A percentile compares a stretch with the other conserved stretches of the same genome.
phyloP scores from a whole-genome alignment of 345 rosid genomes.

The Toxicodendron radicans region DNA sequence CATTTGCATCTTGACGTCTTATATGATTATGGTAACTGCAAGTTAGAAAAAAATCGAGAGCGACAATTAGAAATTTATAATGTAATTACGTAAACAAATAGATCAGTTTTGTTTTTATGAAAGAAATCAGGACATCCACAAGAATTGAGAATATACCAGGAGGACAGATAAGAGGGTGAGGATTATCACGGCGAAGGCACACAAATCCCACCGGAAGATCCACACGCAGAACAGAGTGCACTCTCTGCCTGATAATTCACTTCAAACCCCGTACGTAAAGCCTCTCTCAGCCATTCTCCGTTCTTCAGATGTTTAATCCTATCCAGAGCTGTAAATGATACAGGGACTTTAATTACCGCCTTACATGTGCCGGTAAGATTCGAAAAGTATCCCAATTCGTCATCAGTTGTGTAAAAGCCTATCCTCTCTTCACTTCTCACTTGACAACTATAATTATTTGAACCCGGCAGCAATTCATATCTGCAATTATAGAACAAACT shows the following conservation, averaged over 20 bases:
- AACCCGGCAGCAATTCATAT: too few relatives aligned
- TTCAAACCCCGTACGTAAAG: slow-evolving; percentile 30
- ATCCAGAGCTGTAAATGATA: background rate
- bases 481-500: slow-evolving; percentile 35
- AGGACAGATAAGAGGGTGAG: background rate
- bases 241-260: background rate
- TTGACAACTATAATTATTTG: background rate
- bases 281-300: accelerated
- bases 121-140: too few relatives aligned
- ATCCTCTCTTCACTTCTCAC: accelerated
- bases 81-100: too few relatives aligned
- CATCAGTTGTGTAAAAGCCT: background rate
- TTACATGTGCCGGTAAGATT: slow-evolving; percentile 1
- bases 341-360: slow-evolving; percentile 19
- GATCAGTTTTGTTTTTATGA: too few relatives aligned
- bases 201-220: slow-evolving; percentile 6
- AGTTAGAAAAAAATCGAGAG: too few relatives aligned
- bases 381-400: background rate
- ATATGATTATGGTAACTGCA: too few relatives aligned
- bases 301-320: background rate
- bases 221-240: slow-evolving; percentile 22
- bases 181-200: background rate
- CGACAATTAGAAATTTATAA: too few relatives aligned
- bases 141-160: too few relatives aligned
- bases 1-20: too few relatives aligned